Evolutionary conservation across 2,329 filamentous ascomycete species (phyloP), one percentile per base, ranked within the genome.

Genomic region (Pyrenochaeta sp.): DNA sequence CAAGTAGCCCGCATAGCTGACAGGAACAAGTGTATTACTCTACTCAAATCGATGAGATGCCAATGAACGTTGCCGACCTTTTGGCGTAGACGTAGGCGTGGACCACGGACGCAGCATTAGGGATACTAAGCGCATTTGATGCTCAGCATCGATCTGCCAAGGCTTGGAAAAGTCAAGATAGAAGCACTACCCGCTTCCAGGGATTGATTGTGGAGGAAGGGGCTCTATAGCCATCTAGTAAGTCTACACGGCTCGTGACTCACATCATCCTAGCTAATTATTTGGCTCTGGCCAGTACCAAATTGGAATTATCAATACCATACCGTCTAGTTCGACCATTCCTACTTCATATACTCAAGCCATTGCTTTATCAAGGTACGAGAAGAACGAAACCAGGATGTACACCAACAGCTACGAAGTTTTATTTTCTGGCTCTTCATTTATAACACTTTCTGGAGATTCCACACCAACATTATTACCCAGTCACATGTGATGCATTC

Each of bases 11-110:
- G 15, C 9, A 21, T 9, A 11, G 52, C 79, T 82, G 60, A 82
- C 58, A 49, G 40, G 15, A 49, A 35, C 10, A 60, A 92, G 89
- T 96, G 71, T 96, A 96, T 81, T 96, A 96, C 79, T 96, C 91
- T 14, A 97, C 93, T 41, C 93, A 97, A 81, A 97, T 97, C 66
- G 93, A 97, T 69, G 93, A 97, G 82, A 97, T 97, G 93, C 93
- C 93, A 15, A 97, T 97, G 93, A 97, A 97, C 73, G 91, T 74
- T 32, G 72, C 72, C 20, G 72, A 74, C 50, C 61, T 74, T 18
- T 54, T 74, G 37, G 59, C 69, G 12, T 74, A 67, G 40, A 4
- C n/a, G 29, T 11, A 17, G 18, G n/a, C 3, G 29, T 27, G 23
- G 9, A 9, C 23, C 23, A 29, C 3, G 35, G 17, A 18, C 21